Conservation (phyloP, 2,329 filamentous ascomycete species). For the Simplicillium sp. region DNA sequence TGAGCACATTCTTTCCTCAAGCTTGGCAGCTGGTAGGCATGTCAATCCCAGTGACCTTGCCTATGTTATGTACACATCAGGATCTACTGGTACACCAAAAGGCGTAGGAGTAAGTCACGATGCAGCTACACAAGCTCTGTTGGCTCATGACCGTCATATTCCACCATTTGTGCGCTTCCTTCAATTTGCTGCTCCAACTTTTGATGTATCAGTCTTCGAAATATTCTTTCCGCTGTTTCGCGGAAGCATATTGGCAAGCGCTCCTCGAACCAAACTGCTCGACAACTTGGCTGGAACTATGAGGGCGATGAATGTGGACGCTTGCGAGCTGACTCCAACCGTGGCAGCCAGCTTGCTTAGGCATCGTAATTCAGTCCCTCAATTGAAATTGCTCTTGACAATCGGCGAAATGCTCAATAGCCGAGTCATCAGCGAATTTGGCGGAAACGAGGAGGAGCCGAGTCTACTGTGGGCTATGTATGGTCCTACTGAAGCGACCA, state of each 20-base stretch:
- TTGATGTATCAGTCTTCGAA: conserved; percentile 91
- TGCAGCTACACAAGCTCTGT: conserved; percentile 70
- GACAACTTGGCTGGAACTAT: conserved; percentile 65
- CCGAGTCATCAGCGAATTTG: conserved; percentile 71
- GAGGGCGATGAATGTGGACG: conserved; percentile 59
- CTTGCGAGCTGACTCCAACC: conserved; percentile 81
- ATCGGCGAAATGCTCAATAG: conserved; percentile 89
- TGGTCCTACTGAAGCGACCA: conserved; percentile 83
- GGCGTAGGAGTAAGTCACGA: conserved; percentile 75
- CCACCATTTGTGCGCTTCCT: conserved; percentile 71
- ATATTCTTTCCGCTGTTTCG: conserved; percentile 81
- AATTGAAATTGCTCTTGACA: conserved; percentile 63
- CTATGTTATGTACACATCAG: conserved; percentile 91
- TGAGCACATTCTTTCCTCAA: conserved; percentile 19
- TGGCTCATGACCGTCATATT: conserved; percentile 72
- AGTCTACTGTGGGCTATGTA: conserved; percentile 89
- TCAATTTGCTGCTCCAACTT: conserved; percentile 86
- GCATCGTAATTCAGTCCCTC: conserved; percentile 56
- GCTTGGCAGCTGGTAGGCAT: neutral
- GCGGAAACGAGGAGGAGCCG: conserved; percentile 36
- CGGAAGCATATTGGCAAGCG: conserved; percentile 63
- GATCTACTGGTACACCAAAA: conserved; percentile 82
- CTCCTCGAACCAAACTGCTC: conserved; percentile 59
- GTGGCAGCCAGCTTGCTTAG: conserved; percentile 71
- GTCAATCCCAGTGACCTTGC: conserved; percentile 44